phyloP scores from a whole-genome alignment of 179 eudicot genomes.

The Silene noctiflora region DNA sequence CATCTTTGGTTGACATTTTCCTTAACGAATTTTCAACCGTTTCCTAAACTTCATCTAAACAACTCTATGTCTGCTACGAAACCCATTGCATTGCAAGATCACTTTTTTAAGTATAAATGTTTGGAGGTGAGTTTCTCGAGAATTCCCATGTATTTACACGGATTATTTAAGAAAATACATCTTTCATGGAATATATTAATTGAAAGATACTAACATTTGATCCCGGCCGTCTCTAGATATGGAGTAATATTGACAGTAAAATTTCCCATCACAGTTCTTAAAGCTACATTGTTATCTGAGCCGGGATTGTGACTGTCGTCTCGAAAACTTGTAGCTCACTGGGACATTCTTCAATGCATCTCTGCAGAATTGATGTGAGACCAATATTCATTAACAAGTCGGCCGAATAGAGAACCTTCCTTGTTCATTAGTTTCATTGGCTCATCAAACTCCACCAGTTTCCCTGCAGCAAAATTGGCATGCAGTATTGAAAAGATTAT shows the following conservation, averaged over 20 bases:
- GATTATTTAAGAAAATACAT: not conserved
- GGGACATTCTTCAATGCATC: constrained; percentile 30
- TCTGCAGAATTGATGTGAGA: constrained; percentile 62
- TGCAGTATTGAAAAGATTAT: not conserved
- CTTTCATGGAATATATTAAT: not conserved
- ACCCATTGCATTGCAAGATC: no score
- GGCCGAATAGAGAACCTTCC: constrained; percentile 58
- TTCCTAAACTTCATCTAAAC: no score
- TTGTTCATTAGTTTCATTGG: constrained; percentile 63
- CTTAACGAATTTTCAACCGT: no score
- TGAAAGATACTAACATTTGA: no score
- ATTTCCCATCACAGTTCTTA: not conserved
- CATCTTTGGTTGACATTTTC: no score
- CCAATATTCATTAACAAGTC: constrained; percentile 76
- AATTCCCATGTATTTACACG: no score
- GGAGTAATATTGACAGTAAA: not conserved
- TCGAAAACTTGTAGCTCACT: not conserved
- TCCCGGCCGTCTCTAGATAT: no score
- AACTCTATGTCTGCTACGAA: no score
- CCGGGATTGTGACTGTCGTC: not conserved
- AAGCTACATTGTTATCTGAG: not conserved
- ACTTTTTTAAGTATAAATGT: no score
- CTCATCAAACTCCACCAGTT: constrained; percentile 66
- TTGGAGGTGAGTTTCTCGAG: no score
- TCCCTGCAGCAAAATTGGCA: constrained; percentile 39